These are phyloP conservation scores for Hypoxylon lienhwacheense DNA, from an alignment of 495 filamentous ascomycete species.

Conservation along the genomic window DNA sequence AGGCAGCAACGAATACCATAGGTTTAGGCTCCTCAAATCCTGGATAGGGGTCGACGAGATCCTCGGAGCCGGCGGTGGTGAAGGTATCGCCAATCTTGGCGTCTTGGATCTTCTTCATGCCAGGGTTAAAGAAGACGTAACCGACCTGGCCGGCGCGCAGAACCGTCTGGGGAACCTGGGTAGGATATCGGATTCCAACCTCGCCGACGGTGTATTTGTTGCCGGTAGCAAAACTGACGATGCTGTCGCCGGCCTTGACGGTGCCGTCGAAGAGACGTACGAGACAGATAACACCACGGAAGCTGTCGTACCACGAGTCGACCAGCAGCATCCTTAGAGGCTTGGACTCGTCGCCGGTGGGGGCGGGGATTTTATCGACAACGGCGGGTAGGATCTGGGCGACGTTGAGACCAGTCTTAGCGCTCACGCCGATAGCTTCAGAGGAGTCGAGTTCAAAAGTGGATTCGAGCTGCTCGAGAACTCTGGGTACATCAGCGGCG, in stretches of 20 bases:
- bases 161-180: slow-evolving; percentile 76
- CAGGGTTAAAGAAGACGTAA: slow-evolving; percentile 95
- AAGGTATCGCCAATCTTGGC: slow-evolving; percentile 96
- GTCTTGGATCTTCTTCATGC: slow-evolving; percentile 94
- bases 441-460: slow-evolving; percentile 86
- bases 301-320: slow-evolving; percentile 97
- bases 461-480: slow-evolving; percentile 78
- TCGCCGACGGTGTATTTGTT: slow-evolving; percentile 90
- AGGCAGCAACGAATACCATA: slow-evolving; percentile 98
- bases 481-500: slow-evolving; percentile 80
- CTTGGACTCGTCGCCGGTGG: slow-evolving; percentile 67
- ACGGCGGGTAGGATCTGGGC: slow-evolving; percentile 78
- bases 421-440: slow-evolving; percentile 82
- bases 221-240: slow-evolving; percentile 82
- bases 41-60: slow-evolving; percentile 74
- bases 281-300: slow-evolving; percentile 89
- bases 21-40: slow-evolving; percentile 98
- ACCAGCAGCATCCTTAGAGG: slow-evolving; percentile 85
- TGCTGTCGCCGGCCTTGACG: slow-evolving; percentile 76
- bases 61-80: slow-evolving; percentile 79
- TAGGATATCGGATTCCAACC: slow-evolving; percentile 94
- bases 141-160: slow-evolving; percentile 92
- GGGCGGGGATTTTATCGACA: slow-evolving; percentile 79
- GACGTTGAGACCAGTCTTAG: slow-evolving; percentile 90
- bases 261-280: slow-evolving; percentile 90